Evolutionary conservation across 2,329 filamentous ascomycete genomes (phyloP).

Genomic region (Ophiostoma perfectum): DNA sequence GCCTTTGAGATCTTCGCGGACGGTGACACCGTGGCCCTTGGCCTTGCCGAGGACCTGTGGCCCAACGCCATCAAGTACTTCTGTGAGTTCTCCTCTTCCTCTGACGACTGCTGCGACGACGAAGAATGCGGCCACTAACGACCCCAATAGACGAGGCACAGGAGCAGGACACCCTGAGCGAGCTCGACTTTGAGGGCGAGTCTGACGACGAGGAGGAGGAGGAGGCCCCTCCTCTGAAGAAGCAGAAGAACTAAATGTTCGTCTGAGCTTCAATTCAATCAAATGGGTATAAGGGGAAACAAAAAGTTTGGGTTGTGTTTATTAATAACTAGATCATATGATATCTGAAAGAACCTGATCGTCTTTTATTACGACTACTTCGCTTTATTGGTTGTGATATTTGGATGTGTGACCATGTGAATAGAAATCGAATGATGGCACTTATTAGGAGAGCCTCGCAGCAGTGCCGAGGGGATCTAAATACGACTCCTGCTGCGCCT

Average conservation of each 20-base stretch:
- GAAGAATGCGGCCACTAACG: conserved; percentile 4
- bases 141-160: conserved; percentile 57
- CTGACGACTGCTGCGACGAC: conserved; percentile 7
- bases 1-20: conserved; percentile 81
- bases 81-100: conserved; percentile 52
- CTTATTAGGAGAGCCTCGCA: too few relatives aligned
- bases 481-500: conserved; percentile 30
- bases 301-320: conserved; percentile 14
- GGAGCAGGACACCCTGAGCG: conserved; percentile 61
- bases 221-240: conserved; percentile 41
- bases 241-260: conserved; percentile 34
- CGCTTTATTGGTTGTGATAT: neutral
- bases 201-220: conserved; percentile 48
- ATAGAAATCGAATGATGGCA: too few relatives aligned
- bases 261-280: neutral
- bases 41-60: conserved; percentile 82
- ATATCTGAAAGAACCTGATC: conserved; percentile 8
- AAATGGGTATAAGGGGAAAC: neutral
- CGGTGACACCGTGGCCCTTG: conserved; percentile 75
- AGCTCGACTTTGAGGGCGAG: conserved; percentile 62
- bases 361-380: conserved; percentile 21
- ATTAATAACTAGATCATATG: neutral
- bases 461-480: too few relatives aligned
- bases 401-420: too few relatives aligned
- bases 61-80: conserved; percentile 86